These are phyloP conservation scores for Chytriomyces confervae DNA, from an alignment of 192 early-diverging fungal species.

Conservation along the genomic window DNA sequence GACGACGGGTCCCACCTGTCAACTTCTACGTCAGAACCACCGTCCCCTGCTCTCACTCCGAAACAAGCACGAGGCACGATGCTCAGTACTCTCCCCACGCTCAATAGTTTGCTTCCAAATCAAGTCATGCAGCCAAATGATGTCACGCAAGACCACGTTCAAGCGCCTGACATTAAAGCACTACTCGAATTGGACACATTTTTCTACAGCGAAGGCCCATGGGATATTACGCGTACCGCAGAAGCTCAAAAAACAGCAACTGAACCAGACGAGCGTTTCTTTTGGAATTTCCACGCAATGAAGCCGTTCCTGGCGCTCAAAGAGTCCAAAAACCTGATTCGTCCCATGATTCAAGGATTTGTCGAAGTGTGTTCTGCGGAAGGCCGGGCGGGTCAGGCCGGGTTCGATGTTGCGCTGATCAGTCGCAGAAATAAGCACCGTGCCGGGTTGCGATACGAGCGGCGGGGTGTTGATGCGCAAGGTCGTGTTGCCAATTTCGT, in stretches of 20 bases:
- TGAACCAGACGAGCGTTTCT: slow-evolving; percentile 82
- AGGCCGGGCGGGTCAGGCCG: neutral
- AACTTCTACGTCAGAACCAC: neutral
- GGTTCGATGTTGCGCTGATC: slow-evolving; percentile 23
- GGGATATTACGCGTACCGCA: slow-evolving; percentile 20
- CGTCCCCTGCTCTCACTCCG: neutral
- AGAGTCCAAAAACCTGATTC: neutral
- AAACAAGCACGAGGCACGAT: neutral
- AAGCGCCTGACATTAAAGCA: slow-evolving; percentile 6
- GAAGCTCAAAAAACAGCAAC: neutral
- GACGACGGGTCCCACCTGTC: neutral
- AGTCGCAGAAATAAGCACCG: slow-evolving; percentile 64
- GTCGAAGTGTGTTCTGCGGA: slow-evolving; percentile 8
- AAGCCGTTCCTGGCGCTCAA: slow-evolving; percentile 69
- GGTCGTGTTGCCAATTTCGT: slow-evolving; percentile 97
- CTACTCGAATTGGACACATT: slow-evolving; percentile 26
- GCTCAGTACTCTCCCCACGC: neutral
- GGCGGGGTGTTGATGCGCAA: slow-evolving; percentile 87
- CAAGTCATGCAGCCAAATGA: neutral
- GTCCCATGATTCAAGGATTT: slow-evolving; percentile 28
- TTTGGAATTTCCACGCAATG: slow-evolving; percentile 83
- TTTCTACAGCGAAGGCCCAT: slow-evolving; percentile 10
- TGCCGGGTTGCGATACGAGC: slow-evolving; percentile 87
- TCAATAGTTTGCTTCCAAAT: neutral
- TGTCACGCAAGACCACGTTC: slow-evolving; percentile 1